Base-by-base conservation (phyloP, 1,284 basidiomycete genomes). In the Sanguinoderma infundibulare region DNA sequence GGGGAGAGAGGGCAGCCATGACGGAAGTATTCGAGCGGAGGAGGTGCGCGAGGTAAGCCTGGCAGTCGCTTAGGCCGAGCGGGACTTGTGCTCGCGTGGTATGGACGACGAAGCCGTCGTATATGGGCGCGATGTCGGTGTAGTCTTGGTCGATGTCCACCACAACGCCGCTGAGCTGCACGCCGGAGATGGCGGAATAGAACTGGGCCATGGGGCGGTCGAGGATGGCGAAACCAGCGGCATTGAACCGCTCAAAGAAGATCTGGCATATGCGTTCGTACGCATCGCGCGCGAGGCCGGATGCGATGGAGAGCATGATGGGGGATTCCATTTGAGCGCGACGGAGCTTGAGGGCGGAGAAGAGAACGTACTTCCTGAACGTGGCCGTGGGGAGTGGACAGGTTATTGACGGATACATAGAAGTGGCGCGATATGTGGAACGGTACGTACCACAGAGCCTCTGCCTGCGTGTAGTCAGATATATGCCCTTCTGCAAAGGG, bases 171-270 rank as follows among this genome's bases (percentile, higher is more conserved):
- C 81, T 90, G 62, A 94, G 83, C 36, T 83, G 82, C 67, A 91
- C 91, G 26, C 66, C 69, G 24, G 69, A 66, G 38, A 72, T 56
- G n/a, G 88, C 87, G 22, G 94, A 90, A 75, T 91, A 98, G 58
- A 95, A 81, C 63, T 94, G 90, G 4, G 92, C 87, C 70, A 97
- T 85, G 5, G 96, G 90, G 2, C 94, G 87, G 64, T 97, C 92
- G 44, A 97, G 81, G 66, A 98, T 81, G 46, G 87, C 86, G 66
- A 98, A 87, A 30, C 89, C 92, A 4, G 97, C 92, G 46, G 91
- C 89, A 73, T 98, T 98, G 83, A 98, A 94, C n/a, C 90, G 86
- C 74, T 98, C 96, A 72, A 98, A 99, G 74, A 98, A 95, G 59
- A 96, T 83, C 72, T 94, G 94, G 66, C 91, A 91, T 71, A 91